Evolutionary conservation across 2,329 filamentous ascomycete genomes (phyloP), one percentile per base, ranked within the genome.

Genomic region (Akanthomyces lecanii): DNA sequence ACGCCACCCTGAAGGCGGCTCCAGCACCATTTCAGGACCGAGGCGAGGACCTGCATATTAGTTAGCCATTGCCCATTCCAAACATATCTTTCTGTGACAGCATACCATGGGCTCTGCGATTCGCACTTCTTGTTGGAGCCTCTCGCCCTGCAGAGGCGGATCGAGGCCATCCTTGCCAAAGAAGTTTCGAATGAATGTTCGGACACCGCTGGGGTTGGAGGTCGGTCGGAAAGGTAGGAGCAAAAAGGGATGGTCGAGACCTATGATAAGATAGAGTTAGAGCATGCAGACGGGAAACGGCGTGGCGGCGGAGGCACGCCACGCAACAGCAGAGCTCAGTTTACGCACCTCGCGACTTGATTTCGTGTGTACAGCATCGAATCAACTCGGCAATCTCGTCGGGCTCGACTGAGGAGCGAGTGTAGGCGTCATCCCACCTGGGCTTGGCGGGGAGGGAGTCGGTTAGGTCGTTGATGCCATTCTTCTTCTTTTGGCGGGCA

Each of bases 21-120:
- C 95, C 95, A 99, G 76, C 94, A 98, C 95, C 95, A 99, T 80
- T 98, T 99, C 67, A 95, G 82, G 48, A 97, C 92, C 70, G 93
- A 95, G 67, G 92, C 93, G 61, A 99, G 85, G 63, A 96, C 92
- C 92, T 97, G 36, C 45, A 25, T 52, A 55, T 56, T 58, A 69
- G 76, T 55, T 57, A 59, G 56, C 16, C 28, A 21, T 47, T 36
- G 36, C 25, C 23, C 70, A 76, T 55, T 44, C 33, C 53, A 30
- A 21, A 16, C 54, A 54, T 60, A 53, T 25, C 30, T 51, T 33
- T 23, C 25, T 51, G 36, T 23, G 25, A 23, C 33, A 16, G 38
- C 50, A 40, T 82, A 97, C 94, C 89, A 97, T 92, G 64, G 94
- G 92, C 76, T 97, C 94, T 30, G 90, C 91, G 79, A 99, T 87